Evolutionary conservation across 2,329 filamentous ascomycete species (phyloP), one percentile per base, ranked within the genome.

Genomic region (Fusarium sp.): DNA sequence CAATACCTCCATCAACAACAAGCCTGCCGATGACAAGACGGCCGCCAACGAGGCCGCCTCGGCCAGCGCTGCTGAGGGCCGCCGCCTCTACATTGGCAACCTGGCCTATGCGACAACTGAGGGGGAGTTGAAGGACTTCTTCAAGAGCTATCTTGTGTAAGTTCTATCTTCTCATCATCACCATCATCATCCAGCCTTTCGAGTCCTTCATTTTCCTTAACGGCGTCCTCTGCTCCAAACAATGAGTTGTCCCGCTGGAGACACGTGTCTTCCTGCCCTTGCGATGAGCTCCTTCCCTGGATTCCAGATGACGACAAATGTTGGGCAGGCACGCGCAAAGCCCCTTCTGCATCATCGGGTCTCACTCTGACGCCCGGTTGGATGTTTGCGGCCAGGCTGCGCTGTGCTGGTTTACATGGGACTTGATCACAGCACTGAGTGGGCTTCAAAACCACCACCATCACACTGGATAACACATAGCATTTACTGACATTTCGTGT

Each of bases 71-170:
- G 94, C 95, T 84, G 96, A 99, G 89, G 95, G 96, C 84, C 94
- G 96, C 88, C 94, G 96, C 87, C 92, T 99, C 79, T 99, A 99
- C 88, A 98, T 99, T 88, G 96, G 96, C 88, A 99, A 99, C 89
- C 93, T 99, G 90, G 96, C 96, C 80, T 99, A 99, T 84, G 94
- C 95, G 91, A 98, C 96, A 91, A 97, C 94, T 84, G 96, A 98
- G 93, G 96, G 93, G 92, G 94, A 98, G 91, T 94, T 99, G 89
- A 97, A 97, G 89, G 93, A 96, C 78, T 99, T 99, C 90, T 99
- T 99, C 92, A 95, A 96, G 89, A 93, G 91, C 84, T 98, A 97
- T 89, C 92, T 96, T 88, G 94, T 99, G 96, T 99, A 89, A 89
- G 95, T 93, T 49, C 46, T 43, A 49, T 61, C 49, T 55, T 45